Conservation (phyloP, 129 eudicot species). For the Oenanthe sinensis region DNA sequence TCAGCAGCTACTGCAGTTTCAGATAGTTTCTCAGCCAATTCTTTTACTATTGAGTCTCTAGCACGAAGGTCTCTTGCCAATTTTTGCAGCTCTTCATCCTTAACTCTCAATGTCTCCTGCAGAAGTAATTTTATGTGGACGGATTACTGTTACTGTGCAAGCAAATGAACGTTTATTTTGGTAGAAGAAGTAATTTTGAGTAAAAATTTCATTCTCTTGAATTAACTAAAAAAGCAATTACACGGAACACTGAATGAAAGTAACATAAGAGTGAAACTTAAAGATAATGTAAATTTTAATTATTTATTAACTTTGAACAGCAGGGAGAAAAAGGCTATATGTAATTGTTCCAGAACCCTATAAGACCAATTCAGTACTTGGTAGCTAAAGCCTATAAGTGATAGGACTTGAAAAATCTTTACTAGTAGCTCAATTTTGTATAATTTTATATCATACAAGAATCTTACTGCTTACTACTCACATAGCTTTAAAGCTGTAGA, state of each 20-base stretch:
- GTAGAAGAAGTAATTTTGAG: neutral
- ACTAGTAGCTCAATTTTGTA: neutral
- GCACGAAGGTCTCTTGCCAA: constrained; percentile 87
- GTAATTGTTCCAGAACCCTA: neutral
- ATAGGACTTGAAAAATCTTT: neutral
- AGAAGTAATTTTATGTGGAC: neutral
- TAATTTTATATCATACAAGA: no score
- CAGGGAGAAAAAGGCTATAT: neutral
- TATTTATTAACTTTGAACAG: neutral
- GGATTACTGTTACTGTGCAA: neutral
- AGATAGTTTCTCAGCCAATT: constrained; percentile 83
- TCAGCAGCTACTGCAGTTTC: constrained; percentile 96
- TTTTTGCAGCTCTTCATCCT: constrained; percentile 94
- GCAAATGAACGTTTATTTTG: neutral
- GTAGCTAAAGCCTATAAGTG: neutral
- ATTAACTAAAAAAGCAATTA: neutral
- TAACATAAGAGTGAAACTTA: neutral
- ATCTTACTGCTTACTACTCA: neutral
- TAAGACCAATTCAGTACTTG: neutral
- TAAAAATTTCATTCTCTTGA: neutral
- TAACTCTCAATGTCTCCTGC: constrained; percentile 84
- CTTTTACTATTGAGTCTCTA: constrained; percentile 82
- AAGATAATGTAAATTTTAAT: neutral
- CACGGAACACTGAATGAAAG: neutral
- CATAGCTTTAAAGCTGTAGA: neutral